A percentile compares a stretch with the other conserved stretches of the same genome.
These are phyloP conservation scores for Alternaria triticina DNA, from an alignment of 2,329 filamentous ascomycete genomes.

Conservation along the genomic window DNA sequence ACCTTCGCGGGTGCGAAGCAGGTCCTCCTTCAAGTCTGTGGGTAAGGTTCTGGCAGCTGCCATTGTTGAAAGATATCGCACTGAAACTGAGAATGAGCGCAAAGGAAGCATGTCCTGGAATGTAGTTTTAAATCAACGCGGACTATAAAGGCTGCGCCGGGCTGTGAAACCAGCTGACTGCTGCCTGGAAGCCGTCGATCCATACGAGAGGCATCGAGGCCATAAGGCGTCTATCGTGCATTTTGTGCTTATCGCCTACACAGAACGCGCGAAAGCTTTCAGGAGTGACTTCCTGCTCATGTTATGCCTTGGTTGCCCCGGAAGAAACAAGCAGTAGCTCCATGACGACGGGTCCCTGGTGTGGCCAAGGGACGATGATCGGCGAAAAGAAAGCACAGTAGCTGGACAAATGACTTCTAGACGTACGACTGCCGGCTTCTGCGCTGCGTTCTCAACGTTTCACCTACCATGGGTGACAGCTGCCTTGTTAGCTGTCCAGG, in stretches of 20 bases:
- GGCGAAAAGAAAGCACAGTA: not conserved
- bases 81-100: not conserved
- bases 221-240: not conserved
- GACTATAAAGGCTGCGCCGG: not conserved
- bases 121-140: not conserved
- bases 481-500: not conserved
- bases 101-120: not conserved
- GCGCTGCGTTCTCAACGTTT: not conserved
- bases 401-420: not conserved
- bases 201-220: not conserved
- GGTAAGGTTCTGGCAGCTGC: not conserved
- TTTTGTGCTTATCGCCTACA: not conserved
- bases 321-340: not conserved
- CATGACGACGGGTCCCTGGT: not conserved
- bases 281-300: not conserved
- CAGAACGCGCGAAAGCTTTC: not conserved
- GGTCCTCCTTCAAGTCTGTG: not conserved
- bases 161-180: conserved; percentile 1
- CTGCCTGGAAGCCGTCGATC: conserved; percentile 3
- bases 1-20: not conserved
- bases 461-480: not conserved
- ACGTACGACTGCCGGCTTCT: not conserved
- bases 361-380: not conserved
- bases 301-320: not conserved
- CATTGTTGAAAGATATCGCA: not conserved